Evolutionary conservation across 257 asterid genomes (phyloP).

Genomic region (Cordia subcordata): DNA sequence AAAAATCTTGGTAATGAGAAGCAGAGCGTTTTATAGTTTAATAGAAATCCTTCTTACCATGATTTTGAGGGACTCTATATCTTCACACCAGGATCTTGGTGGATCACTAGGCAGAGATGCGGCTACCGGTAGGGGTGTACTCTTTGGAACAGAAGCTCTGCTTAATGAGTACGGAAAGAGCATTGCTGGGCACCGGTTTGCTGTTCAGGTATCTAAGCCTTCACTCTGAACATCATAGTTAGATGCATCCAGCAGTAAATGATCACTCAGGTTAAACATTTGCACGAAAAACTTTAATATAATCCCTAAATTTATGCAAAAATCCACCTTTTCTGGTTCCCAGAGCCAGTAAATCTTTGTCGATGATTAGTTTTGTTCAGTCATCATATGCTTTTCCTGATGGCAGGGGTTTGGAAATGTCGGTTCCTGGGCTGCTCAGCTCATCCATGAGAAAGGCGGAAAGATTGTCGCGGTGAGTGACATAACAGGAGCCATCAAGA

Average conservation of each 20-base stretch:
- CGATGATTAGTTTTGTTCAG: too few relatives aligned
- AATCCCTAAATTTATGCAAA: not conserved
- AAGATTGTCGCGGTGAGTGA: conserved; percentile 54
- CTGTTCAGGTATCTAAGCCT: conserved; percentile 41
- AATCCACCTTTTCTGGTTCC: too few relatives aligned
- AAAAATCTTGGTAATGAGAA: not conserved
- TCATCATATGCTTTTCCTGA: not conserved
- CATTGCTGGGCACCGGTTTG: conserved; percentile 50
- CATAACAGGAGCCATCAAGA: conserved; percentile 58
- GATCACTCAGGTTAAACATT: too few relatives aligned
- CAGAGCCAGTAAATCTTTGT: too few relatives aligned
- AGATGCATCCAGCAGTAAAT: too few relatives aligned
- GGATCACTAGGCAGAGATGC: conserved; percentile 78
- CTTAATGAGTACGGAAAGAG: conserved; percentile 53
- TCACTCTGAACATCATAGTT: not conserved
- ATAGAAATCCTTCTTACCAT: too few relatives aligned
- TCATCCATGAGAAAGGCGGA: conserved; percentile 52
- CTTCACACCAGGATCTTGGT: conserved; percentile 46
- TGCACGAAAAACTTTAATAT: not conserved
- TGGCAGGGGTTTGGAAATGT: conserved; percentile 61
- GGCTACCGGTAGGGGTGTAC: conserved; percentile 66
- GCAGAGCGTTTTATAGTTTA: not conserved
- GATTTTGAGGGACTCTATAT: not conserved
- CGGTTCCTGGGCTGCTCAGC: conserved; percentile 69
- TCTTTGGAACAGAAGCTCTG: conserved; percentile 54